Evolutionary conservation across 2,329 filamentous ascomycete genomes (phyloP).

Genomic region (Whalleya microplaca): DNA sequence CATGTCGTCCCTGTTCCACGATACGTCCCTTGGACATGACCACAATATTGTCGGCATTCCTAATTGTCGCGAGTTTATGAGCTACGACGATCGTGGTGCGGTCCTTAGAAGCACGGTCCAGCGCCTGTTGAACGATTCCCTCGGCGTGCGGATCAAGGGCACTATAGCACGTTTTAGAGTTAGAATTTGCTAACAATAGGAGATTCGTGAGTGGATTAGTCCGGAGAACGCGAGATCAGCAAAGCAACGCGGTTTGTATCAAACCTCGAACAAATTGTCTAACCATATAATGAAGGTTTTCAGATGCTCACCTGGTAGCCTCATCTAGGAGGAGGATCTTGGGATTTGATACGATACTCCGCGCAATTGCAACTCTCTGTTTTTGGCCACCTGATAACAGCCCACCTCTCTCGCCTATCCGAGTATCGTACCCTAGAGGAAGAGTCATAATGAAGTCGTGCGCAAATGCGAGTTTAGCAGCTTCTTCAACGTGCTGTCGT

Average conservation of each 20-base stretch:
- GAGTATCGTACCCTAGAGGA: constrained; percentile 78
- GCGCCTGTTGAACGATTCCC: constrained; percentile 74
- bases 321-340: constrained; percentile 74
- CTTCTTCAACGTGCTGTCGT: constrained; percentile 53
- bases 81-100: constrained; percentile 90
- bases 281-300: background rate
- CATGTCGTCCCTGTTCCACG: background rate
- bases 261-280: background rate
- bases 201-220: background rate
- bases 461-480: constrained; percentile 85
- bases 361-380: constrained; percentile 87
- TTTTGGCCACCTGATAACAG: constrained; percentile 88
- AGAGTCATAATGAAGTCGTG: constrained; percentile 86
- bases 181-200: background rate
- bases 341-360: constrained; percentile 68
- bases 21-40: constrained; percentile 1
- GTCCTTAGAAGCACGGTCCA: constrained; percentile 79
- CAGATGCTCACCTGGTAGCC: constrained; percentile 56
- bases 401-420: constrained; percentile 81
- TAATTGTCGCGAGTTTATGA: constrained; percentile 84
- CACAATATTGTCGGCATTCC: constrained; percentile 70
- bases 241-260: no score
- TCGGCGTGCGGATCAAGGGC: constrained; percentile 54
- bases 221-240: no score
- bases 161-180: constrained; percentile 23